Base-by-base conservation (phyloP, 2,329 filamentous ascomycete genomes). In the Boeremia exigua region DNA sequence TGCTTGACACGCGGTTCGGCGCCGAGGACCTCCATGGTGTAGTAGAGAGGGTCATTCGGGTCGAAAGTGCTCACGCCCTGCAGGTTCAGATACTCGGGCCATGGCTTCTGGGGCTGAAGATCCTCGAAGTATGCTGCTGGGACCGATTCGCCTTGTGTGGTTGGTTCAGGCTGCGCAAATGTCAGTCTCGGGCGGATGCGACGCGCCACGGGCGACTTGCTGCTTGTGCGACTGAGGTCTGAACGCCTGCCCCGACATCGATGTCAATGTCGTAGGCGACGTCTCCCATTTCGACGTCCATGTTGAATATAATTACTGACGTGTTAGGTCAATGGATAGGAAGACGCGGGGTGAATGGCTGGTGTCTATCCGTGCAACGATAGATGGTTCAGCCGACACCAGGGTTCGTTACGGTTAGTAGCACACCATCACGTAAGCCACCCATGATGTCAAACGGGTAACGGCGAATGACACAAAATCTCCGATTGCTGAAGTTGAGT, bases 11-110 rank as follows among this genome's bases (percentile, higher is more conserved):
- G 84, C 79, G 53, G 87, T 80, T 48, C 79, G 70, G 51, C 82
- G 80, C 78, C 68, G 19, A 84, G 92, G 73, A 95, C 85, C 60
- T 90, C 83, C 43, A 81, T 77, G 8, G 91, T 85, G 67, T 92
- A 97, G 56, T 84, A 81, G 65, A 89, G 88, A 66, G 98, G 88
- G 61, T 96, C 87, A 51, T 86, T 83, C 27, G 92, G 92, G 29
- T 89, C 91, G 71, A 98, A 80, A 38, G 88, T 86, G 69, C 96
- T 89, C 3, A 98, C 83, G 17, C 94, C 94, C 56, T 87, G 86
- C 48, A 99, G 80, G 75, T 97, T 88, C n/a, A 97, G 78, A 72
- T 95, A 95, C 69, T 86, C 81, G 15, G 81, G 80, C 54, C 73
- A 76, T 54, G 68, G 56, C 39, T 72, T 62, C 34, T 62, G 60